Base-by-base conservation (phyloP, 1,284 basidiomycete genomes). In the Veloboletus limbatus region DNA sequence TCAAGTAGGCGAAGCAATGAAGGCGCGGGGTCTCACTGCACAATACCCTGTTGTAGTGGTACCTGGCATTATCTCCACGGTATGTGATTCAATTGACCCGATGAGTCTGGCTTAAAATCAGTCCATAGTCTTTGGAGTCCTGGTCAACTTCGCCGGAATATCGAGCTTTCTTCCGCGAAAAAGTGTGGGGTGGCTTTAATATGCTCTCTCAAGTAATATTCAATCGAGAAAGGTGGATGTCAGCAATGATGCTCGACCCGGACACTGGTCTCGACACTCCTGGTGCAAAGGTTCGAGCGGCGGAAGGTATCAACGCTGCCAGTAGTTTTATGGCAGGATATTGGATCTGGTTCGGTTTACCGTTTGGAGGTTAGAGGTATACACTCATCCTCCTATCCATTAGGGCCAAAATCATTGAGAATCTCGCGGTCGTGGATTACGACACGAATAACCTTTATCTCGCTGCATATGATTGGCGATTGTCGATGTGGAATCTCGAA, bases 301-400 rank as follows among this genome's bases (percentile, higher is more conserved):
- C 92, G 0, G 92, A 98, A 66, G 95, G 89, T 1, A 80, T 92
- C n/a, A 83, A 88, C 54, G 92, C 91, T 3, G 92, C 92, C 6
- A 92, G 87, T 55, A 91, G 82, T 59, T 97, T 98, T 62, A 87
- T 97, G 46, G 86, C 89, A 61, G 92, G 92, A 4, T 97, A 93
- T 66, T 97, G 94, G 94, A 85, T 97, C 53, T 97, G 94, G 93
- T 88, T 57, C 17, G 38, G 26, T 27, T 40, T 30, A 32, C 31
- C 26, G 8, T 26, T 34, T 36, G 24, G 48, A 4, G 7, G 13
- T 39, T 14, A 32, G 17, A 17, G 10, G 21, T 46, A 18, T 30
- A 20, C 8, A 13, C 35, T 51, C 37, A 56, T 16, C 28, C 13
- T 8, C 41, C 24, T 6, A 14, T 22, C 40, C 26, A 22, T 10